A percentile compares a stretch with the other conserved stretches of the same genome.
These are phyloP conservation scores for Ceratocystis smalleyi DNA, from an alignment of 2,329 filamentous ascomycete species.

Conservation along the genomic window DNA sequence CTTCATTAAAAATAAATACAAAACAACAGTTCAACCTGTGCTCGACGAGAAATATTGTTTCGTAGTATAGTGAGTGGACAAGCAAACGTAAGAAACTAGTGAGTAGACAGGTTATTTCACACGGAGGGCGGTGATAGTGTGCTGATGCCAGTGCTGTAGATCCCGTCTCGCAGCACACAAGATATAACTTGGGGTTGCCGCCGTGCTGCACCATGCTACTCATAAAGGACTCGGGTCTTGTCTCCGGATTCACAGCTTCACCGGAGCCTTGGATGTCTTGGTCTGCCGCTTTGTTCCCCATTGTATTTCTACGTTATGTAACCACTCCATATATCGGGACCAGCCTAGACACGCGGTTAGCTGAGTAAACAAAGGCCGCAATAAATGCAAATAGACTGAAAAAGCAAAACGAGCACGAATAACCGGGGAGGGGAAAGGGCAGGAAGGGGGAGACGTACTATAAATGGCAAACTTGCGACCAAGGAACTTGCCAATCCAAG, in stretches of 20 bases:
- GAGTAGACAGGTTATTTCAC: background rate
- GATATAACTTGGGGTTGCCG: background rate
- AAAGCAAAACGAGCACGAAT: background rate
- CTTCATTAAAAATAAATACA: background rate
- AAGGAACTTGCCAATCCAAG: conserved; percentile 87
- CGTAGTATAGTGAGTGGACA: background rate
- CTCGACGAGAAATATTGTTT: background rate
- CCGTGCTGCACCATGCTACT: too few species aligned
- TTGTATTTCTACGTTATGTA: conserved; percentile 60
- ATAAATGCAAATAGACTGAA: background rate
- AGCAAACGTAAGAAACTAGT: background rate
- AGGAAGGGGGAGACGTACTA: conserved; percentile 43
- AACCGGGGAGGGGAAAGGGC: too few species aligned
- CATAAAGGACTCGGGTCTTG: background rate
- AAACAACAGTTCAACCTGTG: background rate
- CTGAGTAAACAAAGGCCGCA: too few species aligned
- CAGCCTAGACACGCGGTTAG: conserved; percentile 45
- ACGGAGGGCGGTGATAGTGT: background rate
- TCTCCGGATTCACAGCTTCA: background rate
- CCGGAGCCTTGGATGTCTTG: conserved; percentile 40
- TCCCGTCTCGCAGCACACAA: conserved; percentile 2
- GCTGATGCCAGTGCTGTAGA: conserved; percentile 6
- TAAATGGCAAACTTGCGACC: conserved; percentile 91
- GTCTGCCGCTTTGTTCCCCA: conserved; percentile 49
- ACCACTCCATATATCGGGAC: conserved; percentile 86